phyloP scores from a whole-genome alignment of 192 early-diverging fungal species.

The Linnemannia elongata region DNA sequence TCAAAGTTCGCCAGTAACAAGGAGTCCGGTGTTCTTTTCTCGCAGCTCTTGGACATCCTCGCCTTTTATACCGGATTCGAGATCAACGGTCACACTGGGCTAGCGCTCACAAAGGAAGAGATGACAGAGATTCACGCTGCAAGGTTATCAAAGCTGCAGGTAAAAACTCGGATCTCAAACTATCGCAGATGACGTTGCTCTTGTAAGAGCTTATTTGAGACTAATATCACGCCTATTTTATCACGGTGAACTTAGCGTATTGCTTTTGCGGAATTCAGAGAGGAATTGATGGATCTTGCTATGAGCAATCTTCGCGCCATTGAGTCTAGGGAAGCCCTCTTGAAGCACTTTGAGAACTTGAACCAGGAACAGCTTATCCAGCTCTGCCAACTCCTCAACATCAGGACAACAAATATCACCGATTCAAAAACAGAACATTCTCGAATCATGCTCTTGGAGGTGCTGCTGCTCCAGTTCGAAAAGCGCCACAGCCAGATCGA shows the following conservation, averaged over 20 bases:
- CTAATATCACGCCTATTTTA: not conserved
- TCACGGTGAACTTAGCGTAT: constrained; percentile 57
- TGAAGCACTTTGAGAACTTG: constrained; percentile 67
- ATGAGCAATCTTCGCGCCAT: constrained; percentile 80
- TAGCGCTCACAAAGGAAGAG: constrained; percentile 75
- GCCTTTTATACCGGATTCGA: constrained; percentile 83
- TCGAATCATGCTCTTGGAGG: constrained; percentile 70
- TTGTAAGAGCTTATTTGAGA: not conserved
- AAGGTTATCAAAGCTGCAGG: constrained; percentile 77
- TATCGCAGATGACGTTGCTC: not conserved
- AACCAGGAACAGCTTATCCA: constrained; percentile 59
- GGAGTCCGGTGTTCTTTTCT: constrained; percentile 61
- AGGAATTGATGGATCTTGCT: constrained; percentile 78
- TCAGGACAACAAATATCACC: constrained; percentile 67
- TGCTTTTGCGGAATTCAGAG: constrained; percentile 78
- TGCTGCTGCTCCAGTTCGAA: constrained; percentile 68
- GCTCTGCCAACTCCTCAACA: constrained; percentile 72
- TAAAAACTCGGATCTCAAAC: constrained; percentile 1
- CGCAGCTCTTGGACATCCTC: constrained; percentile 78
- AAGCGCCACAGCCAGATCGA: constrained; percentile 79
- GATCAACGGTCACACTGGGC: constrained; percentile 86
- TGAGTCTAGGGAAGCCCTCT: constrained; percentile 63
- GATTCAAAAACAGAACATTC: constrained; percentile 30
- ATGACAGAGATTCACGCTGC: constrained; percentile 74
- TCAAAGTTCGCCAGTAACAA: constrained; percentile 60